Base-by-base conservation (phyloP, 805 yeast genomes). In the Saccharomyces mikatae region DNA sequence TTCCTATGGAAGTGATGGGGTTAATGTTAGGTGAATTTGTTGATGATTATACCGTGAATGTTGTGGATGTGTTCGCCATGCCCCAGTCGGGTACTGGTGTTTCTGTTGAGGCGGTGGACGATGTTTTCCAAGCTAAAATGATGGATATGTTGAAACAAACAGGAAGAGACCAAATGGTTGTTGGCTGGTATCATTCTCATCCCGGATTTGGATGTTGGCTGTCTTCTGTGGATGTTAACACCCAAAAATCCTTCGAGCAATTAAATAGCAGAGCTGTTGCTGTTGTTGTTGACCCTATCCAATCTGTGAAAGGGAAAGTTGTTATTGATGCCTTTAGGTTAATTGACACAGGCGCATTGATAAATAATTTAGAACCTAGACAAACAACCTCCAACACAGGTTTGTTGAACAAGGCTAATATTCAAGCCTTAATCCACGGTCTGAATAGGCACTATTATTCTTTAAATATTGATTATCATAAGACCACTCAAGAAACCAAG, bases 181-280 rank as follows among this genome's bases (percentile, higher is more conserved):
- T 94, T 50, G 99, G 99, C 32, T 94, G 99, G 99, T 94, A 94
- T 76, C 99, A 94, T 70, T 91, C 98, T 13, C 99, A 94, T 74
- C 99, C 99, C 4, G 99, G 99, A 17, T 94, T 92, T 70, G 99
- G 99, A n/a, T 94, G 99, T 76, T 94, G 99, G 99, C 79, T 94
- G 62, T 91, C 98, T 11, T 84, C 91, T 29, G 98, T 94, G 29
- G 99, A 94, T 80, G 96, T 94, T 57, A 89, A 90, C 71, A 94
- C 99, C 2, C 99, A 94, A 69, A 97, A 92, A 70, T 89, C 97
- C 36, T 94, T 94, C 68, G 99, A 94, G 70, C 97, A 90, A 72
- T 82, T 94, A 71, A 92, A 92, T 71, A 86, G 85, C 59, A 80
- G 99, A 62, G 96, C 99, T 0, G 99, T 94, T 41, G 99, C 99